Conservation (phyloP, 2,329 filamentous ascomycete genomes). For the Nemania sp. region DNA sequence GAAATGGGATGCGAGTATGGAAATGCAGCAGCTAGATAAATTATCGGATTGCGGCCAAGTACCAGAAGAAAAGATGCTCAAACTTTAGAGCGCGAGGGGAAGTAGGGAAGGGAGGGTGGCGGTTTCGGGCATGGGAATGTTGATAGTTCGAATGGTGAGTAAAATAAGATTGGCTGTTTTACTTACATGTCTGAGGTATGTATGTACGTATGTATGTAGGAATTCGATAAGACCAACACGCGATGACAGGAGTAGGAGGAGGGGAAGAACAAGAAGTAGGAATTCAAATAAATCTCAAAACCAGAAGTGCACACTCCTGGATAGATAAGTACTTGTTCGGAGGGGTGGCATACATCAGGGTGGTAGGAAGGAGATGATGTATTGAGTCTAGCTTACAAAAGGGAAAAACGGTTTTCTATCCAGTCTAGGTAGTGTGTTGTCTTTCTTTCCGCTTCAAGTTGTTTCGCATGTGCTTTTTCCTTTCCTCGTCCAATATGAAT, state of each 20-base stretch:
- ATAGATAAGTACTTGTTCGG: neutral
- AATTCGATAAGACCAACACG: neutral
- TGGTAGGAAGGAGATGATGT: neutral
- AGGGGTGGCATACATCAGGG: neutral
- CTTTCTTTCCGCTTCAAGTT: neutral
- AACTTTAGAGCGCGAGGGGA: slow-evolving; percentile 8
- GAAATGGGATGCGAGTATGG: neutral
- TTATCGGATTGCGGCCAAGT: neutral
- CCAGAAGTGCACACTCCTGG: neutral
- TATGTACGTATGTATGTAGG: slow-evolving; percentile 1
- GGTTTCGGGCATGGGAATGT: neutral
- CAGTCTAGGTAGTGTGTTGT: neutral
- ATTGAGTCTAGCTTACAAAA: neutral
- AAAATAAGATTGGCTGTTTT: neutral
- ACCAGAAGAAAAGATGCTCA: slow-evolving; percentile 21
- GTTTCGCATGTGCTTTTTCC: slow-evolving; percentile 32
- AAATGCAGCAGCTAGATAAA: neutral
- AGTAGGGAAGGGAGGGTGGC: neutral
- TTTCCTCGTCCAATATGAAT: neutral
- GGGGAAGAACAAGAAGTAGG: neutral
- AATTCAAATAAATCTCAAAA: neutral
- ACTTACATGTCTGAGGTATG: neutral
- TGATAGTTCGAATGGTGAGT: neutral
- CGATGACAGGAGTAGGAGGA: neutral
- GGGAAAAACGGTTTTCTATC: neutral